Evolutionary conservation across 2,329 filamentous ascomycete species (phyloP), one percentile per base, ranked within the genome.

Genomic region (Cordyceps tenuipes): DNA sequence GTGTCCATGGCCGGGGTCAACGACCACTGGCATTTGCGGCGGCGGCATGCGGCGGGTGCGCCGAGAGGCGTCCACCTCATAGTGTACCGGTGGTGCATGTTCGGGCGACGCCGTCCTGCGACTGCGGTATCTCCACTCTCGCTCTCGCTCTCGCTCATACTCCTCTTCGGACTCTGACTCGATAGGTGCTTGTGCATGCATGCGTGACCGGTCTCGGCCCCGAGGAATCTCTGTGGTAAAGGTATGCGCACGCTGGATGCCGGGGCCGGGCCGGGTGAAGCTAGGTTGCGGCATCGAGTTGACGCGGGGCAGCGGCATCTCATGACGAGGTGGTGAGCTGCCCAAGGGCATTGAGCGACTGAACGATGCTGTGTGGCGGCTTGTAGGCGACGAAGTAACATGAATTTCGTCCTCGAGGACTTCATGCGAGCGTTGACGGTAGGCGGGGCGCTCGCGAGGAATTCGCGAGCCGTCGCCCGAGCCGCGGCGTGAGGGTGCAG

Each of bases 151-250:
- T 5, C 65, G 65, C 19, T 67, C 67, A 10, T 70, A 69, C 21
- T 72, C 68, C 1, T 69, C 68, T 1, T 74, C 73, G 13, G 68
- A 69, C 5, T 76, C 74, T 3, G 63, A 68, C 3, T 70, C 70
- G 10, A 68, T 63, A 60, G 76, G 75, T 8, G 73, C 64, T 61
- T 77, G 75, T 6, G 74, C 34, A 8, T 75, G 70, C 64, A 70
- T 64, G 49, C 70, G 71, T 12, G 72, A 74, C 17, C 75, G 73
- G 34, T 66, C 66, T 29, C 75, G 75, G 8, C 75, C 75, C 5
- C 73, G 73, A 6, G 67, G 63, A 10, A 71, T 68, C 1, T 62
- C 34, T 2, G 61, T 23, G 2, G 70, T 69, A 5, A 68, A 76
- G 0, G 74, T 76, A 53, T 74, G 65, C 2, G 75, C 62, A 44